Conservation (phyloP, 192 early-diverging fungal species). For the Thamnidium elegans region DNA sequence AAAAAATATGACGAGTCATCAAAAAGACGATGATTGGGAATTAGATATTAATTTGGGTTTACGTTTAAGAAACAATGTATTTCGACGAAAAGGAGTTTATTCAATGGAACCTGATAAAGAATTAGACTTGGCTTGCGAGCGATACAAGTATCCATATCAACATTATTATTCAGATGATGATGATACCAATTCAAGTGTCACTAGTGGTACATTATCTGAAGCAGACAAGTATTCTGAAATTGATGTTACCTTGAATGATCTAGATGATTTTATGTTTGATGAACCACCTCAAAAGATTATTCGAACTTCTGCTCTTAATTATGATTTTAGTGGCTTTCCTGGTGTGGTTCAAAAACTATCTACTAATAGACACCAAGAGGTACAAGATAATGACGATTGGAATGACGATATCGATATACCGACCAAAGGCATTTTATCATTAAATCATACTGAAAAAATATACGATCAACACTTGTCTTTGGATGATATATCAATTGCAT, state of each 20-base stretch:
- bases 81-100: not conserved
- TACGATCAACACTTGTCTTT: not conserved
- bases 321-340: not conserved
- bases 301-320: not conserved
- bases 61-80: not conserved
- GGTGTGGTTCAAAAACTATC: conserved; percentile 1
- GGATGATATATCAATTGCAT: not conserved
- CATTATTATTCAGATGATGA: conserved; percentile 8
- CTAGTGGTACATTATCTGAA: conserved; percentile 7
- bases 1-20: too few relatives aligned
- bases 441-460: not conserved
- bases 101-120: conserved; percentile 3
- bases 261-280: conserved; percentile 20
- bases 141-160: not conserved
- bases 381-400: conserved; percentile 19
- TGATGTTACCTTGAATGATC: not conserved
- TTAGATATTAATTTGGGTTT: not conserved
- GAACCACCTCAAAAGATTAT: not conserved
- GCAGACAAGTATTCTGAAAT: conserved; percentile 16
- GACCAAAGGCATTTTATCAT: not conserved
- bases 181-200: conserved; percentile 16
- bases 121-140: conserved; percentile 1
- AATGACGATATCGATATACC: conserved; percentile 6
- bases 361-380: not conserved
- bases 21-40: conserved; percentile 8